Evolutionary conservation across 2,329 filamentous ascomycete genomes (phyloP), one percentile per base, ranked within the genome.

Genomic region (Pseudopithomyces maydicus): DNA sequence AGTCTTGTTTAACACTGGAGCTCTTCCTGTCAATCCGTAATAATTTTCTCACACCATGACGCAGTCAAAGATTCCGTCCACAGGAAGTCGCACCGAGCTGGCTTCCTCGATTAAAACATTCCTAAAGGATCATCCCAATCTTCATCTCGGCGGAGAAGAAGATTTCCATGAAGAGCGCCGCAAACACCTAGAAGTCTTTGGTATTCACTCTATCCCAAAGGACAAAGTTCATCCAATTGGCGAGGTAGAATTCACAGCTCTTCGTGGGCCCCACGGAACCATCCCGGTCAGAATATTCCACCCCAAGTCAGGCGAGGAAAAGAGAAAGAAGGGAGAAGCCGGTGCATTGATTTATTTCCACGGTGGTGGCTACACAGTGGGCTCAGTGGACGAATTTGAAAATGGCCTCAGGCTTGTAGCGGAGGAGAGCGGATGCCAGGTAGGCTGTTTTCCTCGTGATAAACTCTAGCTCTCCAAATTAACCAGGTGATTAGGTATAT

Each of bases 321-420:
- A 51, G 23, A 55, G 49, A 23, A 33, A 56, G 12, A 56, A 58
- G 49, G 41, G 55, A 2, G 54, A 69, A 48, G 57, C 56, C 26
- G 60, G 68, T 29, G 73, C 70, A 2, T 57, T 77, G 14, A 69
- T 77, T 3, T 76, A 77, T 56, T 72, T 78, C 53, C 76, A 78
- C 52, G 72, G 75, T 10, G 74, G 74, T 8, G 74, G 75, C 1
- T 78, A 75, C 58, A 76, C 74, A 1, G 67, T 77, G 23, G 74
- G 75, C 14, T 66, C 64, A n/a, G 71, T 76, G 8, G 70, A 78
- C 43, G 74, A 78, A 43, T 77, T 76, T 19, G 73, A 78, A 54
- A 74, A 77, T 33, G 71, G 74, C 6, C 61, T 73, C 11, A 41
- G 38, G 17, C 38, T 41, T 10, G n/a, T 41, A 5, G 38, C 38